Evolutionary conservation across 768 basidiomycete species (phyloP).

Genomic region (Pisolithus marmoratus): DNA sequence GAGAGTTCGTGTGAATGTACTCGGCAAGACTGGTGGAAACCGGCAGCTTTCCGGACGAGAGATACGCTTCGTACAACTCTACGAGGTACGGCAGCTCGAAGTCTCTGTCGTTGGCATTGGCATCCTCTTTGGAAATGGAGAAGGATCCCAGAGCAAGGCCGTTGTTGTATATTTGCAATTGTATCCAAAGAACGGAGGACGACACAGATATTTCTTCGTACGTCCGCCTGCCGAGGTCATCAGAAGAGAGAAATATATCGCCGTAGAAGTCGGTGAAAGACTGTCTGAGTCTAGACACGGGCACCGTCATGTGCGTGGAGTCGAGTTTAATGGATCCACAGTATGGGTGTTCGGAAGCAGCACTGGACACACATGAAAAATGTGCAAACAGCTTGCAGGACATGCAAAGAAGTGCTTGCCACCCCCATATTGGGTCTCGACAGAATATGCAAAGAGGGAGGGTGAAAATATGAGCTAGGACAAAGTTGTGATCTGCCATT

Average conservation of each 20-base stretch:
- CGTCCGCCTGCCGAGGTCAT: slow-evolving; percentile 41
- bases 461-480: slow-evolving; percentile 62
- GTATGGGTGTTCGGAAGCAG: slow-evolving; percentile 19
- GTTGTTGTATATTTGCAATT: slow-evolving; percentile 60
- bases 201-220: slow-evolving; percentile 70
- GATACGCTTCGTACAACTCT: slow-evolving; percentile 44
- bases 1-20: slow-evolving; percentile 46
- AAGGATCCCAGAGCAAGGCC: slow-evolving; percentile 65
- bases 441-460: slow-evolving; percentile 68
- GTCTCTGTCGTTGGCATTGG: slow-evolving; percentile 34
- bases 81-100: slow-evolving; percentile 60
- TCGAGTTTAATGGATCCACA: slow-evolving; percentile 39
- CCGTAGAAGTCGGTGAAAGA: slow-evolving; percentile 53
- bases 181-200: slow-evolving; percentile 55
- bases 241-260: slow-evolving; percentile 36
- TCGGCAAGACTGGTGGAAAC: slow-evolving; percentile 46
- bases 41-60: slow-evolving; percentile 37
- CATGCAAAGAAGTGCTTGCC: slow-evolving; percentile 61
- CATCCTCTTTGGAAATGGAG: slow-evolving; percentile 36
- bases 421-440: slow-evolving; percentile 69
- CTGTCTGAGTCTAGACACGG: slow-evolving; percentile 46
- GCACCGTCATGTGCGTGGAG: slow-evolving; percentile 45
- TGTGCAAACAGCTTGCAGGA: slow-evolving; percentile 61
- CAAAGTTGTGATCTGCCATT: slow-evolving; percentile 46
- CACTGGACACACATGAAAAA: slow-evolving; percentile 37